Evolutionary conservation across 805 yeast genomes (phyloP).

Genomic region (Priceomyces medius): DNA sequence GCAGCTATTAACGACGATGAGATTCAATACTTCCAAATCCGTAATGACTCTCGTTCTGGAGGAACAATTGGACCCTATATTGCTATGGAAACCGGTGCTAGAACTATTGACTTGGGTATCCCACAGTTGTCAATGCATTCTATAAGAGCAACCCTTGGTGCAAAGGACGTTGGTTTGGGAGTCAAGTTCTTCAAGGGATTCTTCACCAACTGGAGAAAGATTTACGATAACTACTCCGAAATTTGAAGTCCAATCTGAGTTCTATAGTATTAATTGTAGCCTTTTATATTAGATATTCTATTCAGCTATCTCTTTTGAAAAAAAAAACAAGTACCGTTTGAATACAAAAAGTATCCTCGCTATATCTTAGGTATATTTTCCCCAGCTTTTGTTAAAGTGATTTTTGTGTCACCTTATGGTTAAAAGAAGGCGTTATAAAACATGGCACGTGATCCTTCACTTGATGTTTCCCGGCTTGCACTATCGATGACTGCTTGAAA

Average conservation of each 20-base stretch:
- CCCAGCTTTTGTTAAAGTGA: neutral
- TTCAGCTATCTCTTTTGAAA: too few species aligned
- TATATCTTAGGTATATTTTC: neutral
- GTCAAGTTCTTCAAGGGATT: slow-evolving; percentile 70
- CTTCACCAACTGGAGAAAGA: slow-evolving; percentile 63
- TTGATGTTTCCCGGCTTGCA: neutral
- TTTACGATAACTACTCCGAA: slow-evolving; percentile 53
- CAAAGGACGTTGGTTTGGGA: slow-evolving; percentile 74
- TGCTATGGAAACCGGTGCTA: slow-evolving; percentile 63
- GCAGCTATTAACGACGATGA: slow-evolving; percentile 64
- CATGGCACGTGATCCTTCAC: slow-evolving; percentile 1
- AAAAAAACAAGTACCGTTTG: too few species aligned
- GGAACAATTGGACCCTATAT: slow-evolving; percentile 84
- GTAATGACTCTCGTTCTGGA: slow-evolving; percentile 83
- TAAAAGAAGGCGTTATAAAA: too few species aligned
- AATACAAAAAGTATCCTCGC: too few species aligned
- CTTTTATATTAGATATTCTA: too few species aligned
- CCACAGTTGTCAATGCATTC: slow-evolving; percentile 51
- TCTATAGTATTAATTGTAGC: too few species aligned
- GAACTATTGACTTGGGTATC: slow-evolving; percentile 45
- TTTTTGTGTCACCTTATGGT: too few species aligned
- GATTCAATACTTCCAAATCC: slow-evolving; percentile 80
- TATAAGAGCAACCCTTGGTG: slow-evolving; percentile 77
- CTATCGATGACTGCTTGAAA: neutral
- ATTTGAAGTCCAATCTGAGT: too few species aligned